Base-by-base conservation (phyloP, 139 green algal genomes). In the Asterochloris sp. region DNA sequence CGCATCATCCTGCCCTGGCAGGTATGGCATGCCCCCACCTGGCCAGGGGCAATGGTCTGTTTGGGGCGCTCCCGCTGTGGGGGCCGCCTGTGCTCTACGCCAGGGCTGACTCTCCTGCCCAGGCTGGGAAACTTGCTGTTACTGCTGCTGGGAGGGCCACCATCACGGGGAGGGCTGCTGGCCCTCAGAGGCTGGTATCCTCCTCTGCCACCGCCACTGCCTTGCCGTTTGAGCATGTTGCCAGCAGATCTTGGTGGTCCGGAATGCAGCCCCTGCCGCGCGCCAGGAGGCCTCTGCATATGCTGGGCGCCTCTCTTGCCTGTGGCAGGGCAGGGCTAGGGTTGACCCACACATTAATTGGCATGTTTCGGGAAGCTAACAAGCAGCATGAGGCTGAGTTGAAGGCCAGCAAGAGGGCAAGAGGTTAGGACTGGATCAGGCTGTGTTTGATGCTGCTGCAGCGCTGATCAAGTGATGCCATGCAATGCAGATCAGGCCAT, bases 1-100 rank as follows among this genome's bases (percentile, higher is more conserved):
- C 17, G 13, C 24, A 78, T 28, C 10, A 17, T 54, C 8, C 19
- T 23, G 21, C 4, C 62, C 38, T 29, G 28, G 62, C 24, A 74
- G 10, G 74, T 61, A n/a, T 0, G 29, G 6, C 62, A 66, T n/a
- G 10, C 13, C 11, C 13, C 21, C 62, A 83, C 83, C 78, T 86
- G 83, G n/a, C 83, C 83, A n/a, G 83, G 83, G 4, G 83, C 83
- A 64, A 86, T 80, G 1, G 83, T 76, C 23, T 54, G 27, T 15
- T 86, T 86, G 60, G 76, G 76, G 54, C 68, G 67, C 24, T 12
- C 23, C 19, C 76, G n/a, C 24, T 61, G 54, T 60, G 61, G 24
- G 17, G 76, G 76, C 17, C 76, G 76, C 47, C 76, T 28, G 54
- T 80, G 76, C 14, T 80, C 76, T 47, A 69, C 54, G n/a, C 76